Evolutionary conservation across 345 rosid genomes (phyloP), one percentile per base, ranked within the genome.

Genomic region (Lepidium aucheri): DNA sequence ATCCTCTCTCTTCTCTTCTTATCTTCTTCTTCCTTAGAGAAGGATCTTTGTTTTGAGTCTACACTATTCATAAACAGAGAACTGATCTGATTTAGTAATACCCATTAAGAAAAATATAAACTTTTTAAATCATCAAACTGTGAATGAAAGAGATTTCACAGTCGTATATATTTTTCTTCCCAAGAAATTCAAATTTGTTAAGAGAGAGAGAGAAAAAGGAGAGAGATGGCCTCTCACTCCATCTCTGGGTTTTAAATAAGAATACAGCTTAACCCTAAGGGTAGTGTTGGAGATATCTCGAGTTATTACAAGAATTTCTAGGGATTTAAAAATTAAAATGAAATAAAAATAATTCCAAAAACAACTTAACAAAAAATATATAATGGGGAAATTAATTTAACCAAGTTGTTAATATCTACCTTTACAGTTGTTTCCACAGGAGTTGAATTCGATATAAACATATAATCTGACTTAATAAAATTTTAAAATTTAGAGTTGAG

Each of bases 231-330:
- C 63, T 60, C 63, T 45, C 53, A 53, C 44, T 53, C 49, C 53
- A 43, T 38, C 60, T 67, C 68, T 33, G 49, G 68, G 77, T 53
- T 67, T 74, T 74, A 60, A 74, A 74, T 66, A 73, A 74, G 72
- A 38, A 33, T 67, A 66, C 76, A 58, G 72, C 67, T 65, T 73
- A 73, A 36, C 62, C 67, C 61, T 73, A 49, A 50, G 34, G 28
- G 20, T 51, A 65, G 72, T 73, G 50, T 33, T 56, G 47, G 72
- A 41, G 60, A 65, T 64, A 47, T 41, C 54, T 49, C 7, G 45
- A 33, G 70, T 47, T 54, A 39, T 64, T 64, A 53, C 64, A 71
- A 17, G 42, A 50, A 22, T 55, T 43, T 42, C 7, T 4, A 24
- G 10, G 11, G 5, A 47, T 39, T 33, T 50, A 32, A 6, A 16